A percentile compares a stretch with the other conserved stretches of the same genome.
phyloP scores from a whole-genome alignment of 2,329 filamentous ascomycete genomes.

The Trichophaea hybrida region DNA sequence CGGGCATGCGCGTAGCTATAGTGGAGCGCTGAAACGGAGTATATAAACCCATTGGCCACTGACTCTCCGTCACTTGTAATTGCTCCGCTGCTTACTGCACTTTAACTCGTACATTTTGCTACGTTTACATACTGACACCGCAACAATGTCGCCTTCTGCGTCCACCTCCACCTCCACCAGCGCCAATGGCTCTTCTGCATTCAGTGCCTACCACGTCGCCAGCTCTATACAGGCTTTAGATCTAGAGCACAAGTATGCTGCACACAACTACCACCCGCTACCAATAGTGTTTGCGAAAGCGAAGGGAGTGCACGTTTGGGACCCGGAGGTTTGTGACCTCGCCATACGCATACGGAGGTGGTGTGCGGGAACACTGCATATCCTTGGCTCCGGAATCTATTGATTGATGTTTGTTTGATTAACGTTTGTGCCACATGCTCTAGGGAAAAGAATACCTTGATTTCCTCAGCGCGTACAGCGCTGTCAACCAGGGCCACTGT shows the following conservation, averaged over 20 bases:
- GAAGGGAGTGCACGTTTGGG: conserved; percentile 80
- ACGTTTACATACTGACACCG: no score
- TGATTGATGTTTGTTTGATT: background rate
- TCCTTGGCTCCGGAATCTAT: background rate
- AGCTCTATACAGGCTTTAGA: conserved; percentile 68
- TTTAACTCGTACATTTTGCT: no score
- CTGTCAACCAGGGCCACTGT: conserved; percentile 96
- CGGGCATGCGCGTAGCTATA: no score
- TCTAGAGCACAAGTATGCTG: conserved; percentile 68
- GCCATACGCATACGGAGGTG: background rate
- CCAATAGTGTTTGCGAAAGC: conserved; percentile 85
- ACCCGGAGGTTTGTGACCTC: conserved; percentile 50
- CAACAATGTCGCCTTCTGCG: background rate
- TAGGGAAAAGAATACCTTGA: conserved; percentile 79
- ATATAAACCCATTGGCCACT: no score
- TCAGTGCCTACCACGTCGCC: conserved; percentile 45
- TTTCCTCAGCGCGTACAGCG: conserved; percentile 94
- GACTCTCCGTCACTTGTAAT: background rate
- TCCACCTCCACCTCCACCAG: background rate
- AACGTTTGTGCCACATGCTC: background rate
- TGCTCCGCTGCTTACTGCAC: background rate
- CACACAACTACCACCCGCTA: conserved; percentile 97
- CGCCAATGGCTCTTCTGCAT: background rate
- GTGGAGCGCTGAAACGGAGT: no score
- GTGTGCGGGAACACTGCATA: no score